Evolutionary conservation across 192 early-diverging fungal species (phyloP), one percentile per base, ranked within the genome.

Genomic region (Chytriomyces sp.): DNA sequence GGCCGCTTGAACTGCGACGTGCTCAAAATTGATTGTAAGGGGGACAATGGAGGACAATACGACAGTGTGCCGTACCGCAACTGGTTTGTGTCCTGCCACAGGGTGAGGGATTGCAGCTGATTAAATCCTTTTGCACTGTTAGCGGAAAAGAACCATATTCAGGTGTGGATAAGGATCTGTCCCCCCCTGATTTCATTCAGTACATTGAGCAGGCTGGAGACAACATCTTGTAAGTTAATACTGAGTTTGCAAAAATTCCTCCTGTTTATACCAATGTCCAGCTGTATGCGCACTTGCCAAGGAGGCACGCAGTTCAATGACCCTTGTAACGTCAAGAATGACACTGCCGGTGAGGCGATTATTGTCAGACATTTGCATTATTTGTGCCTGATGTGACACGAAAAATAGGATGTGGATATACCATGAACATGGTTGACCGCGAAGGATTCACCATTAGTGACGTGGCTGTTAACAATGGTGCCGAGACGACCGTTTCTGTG

Each of bases 61-160:
- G 73, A 78, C 60, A 54, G 52, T 38, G 73, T 60, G 19, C 44
- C 44, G 0, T 49, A 49, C 44, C 12, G 44, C 12, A 49, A 49
- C 22, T 49, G 44, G 44, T 49, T 12, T 19, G 44, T 49, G 41
- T 10, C 41, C 19, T 7, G 41, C 41, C 41, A 44, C 8, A 7
- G 8, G 41, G 0, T 12, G 2, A 0, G 14, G 0, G 44, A 49
- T 22, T 49, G 14, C 44, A 3, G 2, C 14, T n/a, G 22, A n/a
- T 49, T 49, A 49, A 49, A 49, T 22, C 44, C 44, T 22, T 49
- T 49, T 22, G 17, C 22, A n/a, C 44, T 49, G 3, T n/a, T 3
- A 49, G 77, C 53, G 77, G 77, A n/a, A 78, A 78, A 55, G 77
- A 78, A 34, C 77, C 77, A 25, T 78, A 77, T 40, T 76, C 74